Conservation (phyloP, 768 basidiomycete species). For the Russula vinacea region DNA sequence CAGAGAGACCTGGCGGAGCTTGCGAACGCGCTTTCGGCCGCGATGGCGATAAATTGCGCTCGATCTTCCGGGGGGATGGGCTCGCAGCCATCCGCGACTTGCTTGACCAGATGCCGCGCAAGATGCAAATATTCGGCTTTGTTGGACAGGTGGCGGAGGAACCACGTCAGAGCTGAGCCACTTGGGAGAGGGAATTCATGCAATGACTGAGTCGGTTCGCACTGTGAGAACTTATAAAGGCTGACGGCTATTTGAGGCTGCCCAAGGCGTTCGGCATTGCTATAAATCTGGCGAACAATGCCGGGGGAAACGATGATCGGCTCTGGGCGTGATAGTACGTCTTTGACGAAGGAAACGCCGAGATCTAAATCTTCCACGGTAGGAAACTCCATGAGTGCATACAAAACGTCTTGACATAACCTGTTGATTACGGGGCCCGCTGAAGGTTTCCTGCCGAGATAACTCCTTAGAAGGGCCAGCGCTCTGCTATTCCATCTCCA, state of each 20-base stretch:
- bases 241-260: slow-evolving; percentile 40
- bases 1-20: slow-evolving; percentile 52
- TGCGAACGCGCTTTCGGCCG: slow-evolving; percentile 49
- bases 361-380: slow-evolving; percentile 38
- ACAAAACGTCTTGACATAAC: slow-evolving; percentile 45
- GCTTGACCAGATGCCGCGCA: slow-evolving; percentile 48
- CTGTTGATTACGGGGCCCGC: slow-evolving; percentile 34
- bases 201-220: slow-evolving; percentile 34
- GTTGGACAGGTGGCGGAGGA: slow-evolving; percentile 47
- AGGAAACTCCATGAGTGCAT: slow-evolving; percentile 25
- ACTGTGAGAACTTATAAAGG: slow-evolving; percentile 49
- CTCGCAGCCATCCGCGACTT: slow-evolving; percentile 45
- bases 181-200: slow-evolving; percentile 51
- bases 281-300: slow-evolving; percentile 40
- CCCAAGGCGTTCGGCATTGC: slow-evolving; percentile 15
- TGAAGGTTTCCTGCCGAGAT: slow-evolving; percentile 33
- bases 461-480: slow-evolving; percentile 39
- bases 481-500: slow-evolving; percentile 54
- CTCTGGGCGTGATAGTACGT: slow-evolving; percentile 36
- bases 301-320: slow-evolving; percentile 43
- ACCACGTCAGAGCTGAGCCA: slow-evolving; percentile 46
- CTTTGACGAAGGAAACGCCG: slow-evolving; percentile 44
- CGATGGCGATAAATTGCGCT: slow-evolving; percentile 47
- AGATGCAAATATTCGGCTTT: slow-evolving; percentile 44
- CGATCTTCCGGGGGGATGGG: slow-evolving; percentile 46